Evolutionary conservation across 805 yeast species (phyloP).

Genomic region (Ogataea degrootiae): DNA sequence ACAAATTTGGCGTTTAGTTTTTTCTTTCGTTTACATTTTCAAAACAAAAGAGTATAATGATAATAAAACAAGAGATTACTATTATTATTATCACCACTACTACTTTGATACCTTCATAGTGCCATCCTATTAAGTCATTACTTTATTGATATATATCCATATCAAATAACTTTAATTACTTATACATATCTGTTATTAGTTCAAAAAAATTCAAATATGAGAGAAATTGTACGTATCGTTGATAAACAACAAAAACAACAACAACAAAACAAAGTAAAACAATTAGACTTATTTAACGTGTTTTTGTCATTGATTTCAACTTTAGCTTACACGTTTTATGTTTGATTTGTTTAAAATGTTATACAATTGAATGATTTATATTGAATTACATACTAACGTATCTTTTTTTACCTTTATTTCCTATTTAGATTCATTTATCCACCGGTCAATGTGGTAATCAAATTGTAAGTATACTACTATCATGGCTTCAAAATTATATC

Average conservation of each 20-base stretch:
- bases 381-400: conserved; percentile 9
- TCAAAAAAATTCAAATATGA: conserved; percentile 13
- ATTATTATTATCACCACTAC: too few relatives aligned
- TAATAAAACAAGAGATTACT: too few relatives aligned
- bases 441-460: conserved; percentile 99
- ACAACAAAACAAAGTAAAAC: neutral
- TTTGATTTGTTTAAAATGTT: too few relatives aligned
- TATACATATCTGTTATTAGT: neutral
- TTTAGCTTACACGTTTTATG: too few relatives aligned
- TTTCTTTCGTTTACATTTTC: conserved; percentile 15
- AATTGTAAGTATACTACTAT: conserved; percentile 49
- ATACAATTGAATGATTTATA: too few relatives aligned
- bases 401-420: neutral
- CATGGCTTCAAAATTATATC: too few relatives aligned
- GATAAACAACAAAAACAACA: neutral
- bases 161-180: neutral
- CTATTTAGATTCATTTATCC: conserved; percentile 79
- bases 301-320: neutral
- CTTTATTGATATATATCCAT: conserved; percentile 1
- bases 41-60: conserved; percentile 4
- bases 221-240: conserved; percentile 28
- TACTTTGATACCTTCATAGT: neutral
- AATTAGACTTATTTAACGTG: neutral
- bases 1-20: conserved; percentile 16
- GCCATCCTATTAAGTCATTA: neutral